Evolutionary conservation across 2,329 filamentous ascomycete species (phyloP), one percentile per base, ranked within the genome.

Genomic region (Cladorrhinum sp.): DNA sequence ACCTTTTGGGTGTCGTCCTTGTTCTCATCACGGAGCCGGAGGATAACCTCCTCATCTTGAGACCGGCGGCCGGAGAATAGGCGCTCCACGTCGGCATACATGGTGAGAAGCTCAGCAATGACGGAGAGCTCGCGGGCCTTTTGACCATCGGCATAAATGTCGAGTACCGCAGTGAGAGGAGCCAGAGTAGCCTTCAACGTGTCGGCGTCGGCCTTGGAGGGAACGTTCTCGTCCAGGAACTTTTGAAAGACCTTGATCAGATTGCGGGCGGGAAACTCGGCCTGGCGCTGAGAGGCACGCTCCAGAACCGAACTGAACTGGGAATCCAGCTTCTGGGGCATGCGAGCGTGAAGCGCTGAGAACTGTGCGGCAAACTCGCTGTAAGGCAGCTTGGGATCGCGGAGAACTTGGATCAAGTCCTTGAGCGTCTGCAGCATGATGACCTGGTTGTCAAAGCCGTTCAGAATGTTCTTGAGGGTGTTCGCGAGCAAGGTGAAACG

Each of bases 321-420:
- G 21, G 86, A 76, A 69, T 97, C 93, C 28, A 99, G 86, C 79
- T 94, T 97, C 73, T 94, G 89, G 0, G 95, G 95, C 90, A 98
- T 99, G 70, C 95, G 90, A 6, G 93, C 91, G 76, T 98, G 94
- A n/a, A 99, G 85, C 21, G 95, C 95, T 54, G 95, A 96, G 68
- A 96, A 95, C 73, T 98, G 92, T 5, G 94, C 90, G 65, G 90
- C 92, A 91, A 94, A 99, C 76, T 99, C 92, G 74, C 94, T 92
- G 73, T 95, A 99, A 1, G 95, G 95, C 65, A 99, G 84, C 70
- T 97, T 93, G 1, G 90, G 87, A 71, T 96, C 86, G 48, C 94
- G 88, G 21, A 99, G 85, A 10, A 99, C 93, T 62, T 92, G 86
- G n/a, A 97, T 87, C 39, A 98, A 82, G 73, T 95, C 91, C 76